Evolutionary conservation across 305 asterid genomes (phyloP), one percentile per base, ranked within the genome.

Genomic region (Salvia sclarea): DNA sequence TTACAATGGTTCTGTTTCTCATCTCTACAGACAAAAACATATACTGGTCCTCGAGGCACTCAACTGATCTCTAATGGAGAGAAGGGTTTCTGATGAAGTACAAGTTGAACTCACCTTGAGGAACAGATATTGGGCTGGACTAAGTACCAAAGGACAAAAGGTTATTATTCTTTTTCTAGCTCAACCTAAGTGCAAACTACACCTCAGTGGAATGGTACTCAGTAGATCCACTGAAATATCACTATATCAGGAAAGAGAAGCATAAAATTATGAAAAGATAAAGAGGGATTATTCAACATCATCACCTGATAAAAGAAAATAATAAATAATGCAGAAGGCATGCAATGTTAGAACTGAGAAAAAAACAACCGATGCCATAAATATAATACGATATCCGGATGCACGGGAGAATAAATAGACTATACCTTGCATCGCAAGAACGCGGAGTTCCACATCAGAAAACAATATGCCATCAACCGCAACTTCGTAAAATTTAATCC

Each of bases 341-440:
- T 12, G 10, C 35, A 24, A 52, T 52, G 35, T 11, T 24, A n/a
- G 17, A 52, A 24, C 17, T 5, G 30, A 20, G 55, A 18, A n/a
- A 45, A 22, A 17, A 37, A 60, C n/a, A n/a, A n/a, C n/a, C n/a
- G n/a, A n/a, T n/a, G 31, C 25, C 40, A 8, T 18, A 52, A 24
- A 48, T 2, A 28, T 30, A n/a, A 40, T 16, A 8, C 14, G 11
- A 58, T 75, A 45, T 45, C 33, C 52, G 64, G n/a, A 64, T 12
- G 30, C 68, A 35, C 4, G 14, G 38, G 35, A 20, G 66, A 43
- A 58, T 60, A 65, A 12, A 12, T 38, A 60, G 45, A 45, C 40
- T 49, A 60, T 79, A 88, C 96, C 98, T 82, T 88, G 76, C 91
- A 91, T 79, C 16, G 95, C 88, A 44, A 85, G 86, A 57, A 59